A percentile compares a stretch with the other conserved stretches of the same genome.
Conservation (phyloP, 208 protist species). For the Leishmania lainsoni region DNA sequence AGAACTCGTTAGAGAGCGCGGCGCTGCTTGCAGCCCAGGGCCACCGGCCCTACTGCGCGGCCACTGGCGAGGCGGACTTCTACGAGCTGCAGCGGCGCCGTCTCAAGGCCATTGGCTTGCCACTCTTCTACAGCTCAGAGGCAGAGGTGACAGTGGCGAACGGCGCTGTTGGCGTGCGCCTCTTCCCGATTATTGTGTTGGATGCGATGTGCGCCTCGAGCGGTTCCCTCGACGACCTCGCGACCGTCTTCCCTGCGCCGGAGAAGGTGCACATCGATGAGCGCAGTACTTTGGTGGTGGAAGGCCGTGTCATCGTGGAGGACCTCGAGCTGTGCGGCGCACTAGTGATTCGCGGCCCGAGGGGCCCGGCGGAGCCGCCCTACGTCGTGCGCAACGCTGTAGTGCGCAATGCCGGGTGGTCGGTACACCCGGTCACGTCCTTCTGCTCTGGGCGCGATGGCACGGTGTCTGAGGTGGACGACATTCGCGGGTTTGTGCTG, state of each 20-base stretch:
- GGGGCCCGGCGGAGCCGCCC: constrained; percentile 24
- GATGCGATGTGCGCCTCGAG: constrained; percentile 23
- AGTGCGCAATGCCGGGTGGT: constrained; percentile 64
- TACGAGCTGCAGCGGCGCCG: constrained; percentile 70
- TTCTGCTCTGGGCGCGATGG: constrained; percentile 2
- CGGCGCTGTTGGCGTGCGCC: constrained; percentile 11
- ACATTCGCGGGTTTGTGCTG: constrained; percentile 84
- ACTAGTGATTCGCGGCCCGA: constrained; percentile 59
- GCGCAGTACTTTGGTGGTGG: constrained; percentile 72
- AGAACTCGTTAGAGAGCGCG: constrained; percentile 78
- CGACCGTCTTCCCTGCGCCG: constrained; percentile 59
- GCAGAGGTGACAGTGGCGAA: constrained; percentile 26
- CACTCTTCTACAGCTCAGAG: constrained; percentile 33
- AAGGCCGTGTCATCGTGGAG: constrained; percentile 76
- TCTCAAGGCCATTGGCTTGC: constrained; percentile 55
- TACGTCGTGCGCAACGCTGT: constrained; percentile 48
- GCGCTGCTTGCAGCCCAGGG: constrained; percentile 43
- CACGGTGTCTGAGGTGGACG: constrained; percentile 41
- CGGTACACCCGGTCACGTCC: constrained; percentile 29
- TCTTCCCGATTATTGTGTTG: constrained; percentile 61
- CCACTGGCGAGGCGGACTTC: constrained; percentile 74
- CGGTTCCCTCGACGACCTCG: constrained; percentile 36
- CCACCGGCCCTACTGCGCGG: constrained; percentile 59
- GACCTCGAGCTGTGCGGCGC: constrained; percentile 70
- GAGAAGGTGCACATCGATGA: constrained; percentile 49